Percentiles rank a stretch among this genome's conserved stretches.
These are phyloP conservation scores for Thalassiosira livingstoniorum DNA, from an alignment of 352 stramenopile genomes.

Conservation along the genomic window DNA sequence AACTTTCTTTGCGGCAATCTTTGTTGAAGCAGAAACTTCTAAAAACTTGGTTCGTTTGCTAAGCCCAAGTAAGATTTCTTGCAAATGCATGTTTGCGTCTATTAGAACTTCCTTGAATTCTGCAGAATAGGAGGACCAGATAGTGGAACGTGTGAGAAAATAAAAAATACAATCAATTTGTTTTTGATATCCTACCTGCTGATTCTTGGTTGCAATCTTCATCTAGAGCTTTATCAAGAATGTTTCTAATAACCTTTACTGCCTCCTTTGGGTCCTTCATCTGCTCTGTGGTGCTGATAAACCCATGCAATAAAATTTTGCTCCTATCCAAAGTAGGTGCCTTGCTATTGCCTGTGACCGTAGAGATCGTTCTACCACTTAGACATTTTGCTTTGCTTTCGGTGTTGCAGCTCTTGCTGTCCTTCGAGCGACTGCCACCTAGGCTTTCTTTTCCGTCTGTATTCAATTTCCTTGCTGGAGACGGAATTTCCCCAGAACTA, in stretches of 20 bases:
- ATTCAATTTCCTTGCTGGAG: neutral
- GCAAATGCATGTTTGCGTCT: slow-evolving; percentile 37
- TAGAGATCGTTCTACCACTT: neutral
- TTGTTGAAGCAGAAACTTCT: slow-evolving; percentile 2
- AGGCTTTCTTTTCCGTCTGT: neutral
- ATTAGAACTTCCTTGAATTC: slow-evolving; percentile 37
- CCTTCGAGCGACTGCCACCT: neutral
- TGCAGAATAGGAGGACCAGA: neutral
- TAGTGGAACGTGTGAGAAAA: neutral
- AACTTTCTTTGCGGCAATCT: neutral
- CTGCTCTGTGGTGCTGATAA: neutral
- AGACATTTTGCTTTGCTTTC: neutral
- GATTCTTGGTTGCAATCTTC: neutral
- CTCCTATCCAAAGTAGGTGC: neutral
- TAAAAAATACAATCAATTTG: neutral
- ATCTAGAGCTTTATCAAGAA: neutral
- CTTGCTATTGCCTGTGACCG: neutral
- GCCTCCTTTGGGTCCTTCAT: neutral
- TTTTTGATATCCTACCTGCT: neutral
- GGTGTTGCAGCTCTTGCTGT: neutral
- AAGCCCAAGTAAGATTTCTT: slow-evolving; percentile 40
- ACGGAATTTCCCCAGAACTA: neutral
- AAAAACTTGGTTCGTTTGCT: slow-evolving; percentile 27
- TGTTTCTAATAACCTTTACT: neutral
- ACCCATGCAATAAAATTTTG: neutral